These are phyloP conservation scores for Gnetum montanum DNA, from an alignment of 75 land plant genomes.

Conservation along the genomic window DNA sequence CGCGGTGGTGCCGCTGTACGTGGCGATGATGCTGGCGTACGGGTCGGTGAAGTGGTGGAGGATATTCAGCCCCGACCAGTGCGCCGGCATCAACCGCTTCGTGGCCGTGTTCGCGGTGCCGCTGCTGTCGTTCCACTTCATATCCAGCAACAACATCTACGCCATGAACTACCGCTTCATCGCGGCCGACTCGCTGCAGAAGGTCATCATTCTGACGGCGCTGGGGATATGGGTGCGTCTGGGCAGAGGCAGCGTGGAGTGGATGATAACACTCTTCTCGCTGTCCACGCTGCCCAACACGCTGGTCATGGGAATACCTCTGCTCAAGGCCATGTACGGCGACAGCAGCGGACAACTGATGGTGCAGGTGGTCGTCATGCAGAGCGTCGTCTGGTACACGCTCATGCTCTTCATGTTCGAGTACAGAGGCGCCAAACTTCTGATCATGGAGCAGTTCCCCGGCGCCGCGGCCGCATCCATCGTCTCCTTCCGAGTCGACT, in stretches of 20 bases:
- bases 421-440: slow-evolving; percentile 68
- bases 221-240: slow-evolving; percentile 50
- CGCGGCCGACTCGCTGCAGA: slow-evolving; percentile 77
- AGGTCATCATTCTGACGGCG: slow-evolving; percentile 36
- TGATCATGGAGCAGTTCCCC: slow-evolving; percentile 91
- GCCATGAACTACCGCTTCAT: slow-evolving; percentile 77
- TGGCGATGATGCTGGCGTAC: slow-evolving; percentile 92
- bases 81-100: slow-evolving; percentile 93
- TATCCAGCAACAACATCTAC: slow-evolving; percentile 84
- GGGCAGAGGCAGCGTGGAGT: slow-evolving; percentile 59
- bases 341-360: slow-evolving; percentile 47
- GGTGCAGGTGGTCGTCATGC: slow-evolving; percentile 88
- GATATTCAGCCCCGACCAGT: slow-evolving; percentile 78
- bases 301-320: slow-evolving; percentile 92
- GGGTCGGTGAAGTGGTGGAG: slow-evolving; percentile 95
- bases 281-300: slow-evolving; percentile 90
- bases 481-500: slow-evolving; percentile 77
- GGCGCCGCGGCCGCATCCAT: slow-evolving; percentile 72
- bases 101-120: slow-evolving; percentile 96
- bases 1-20: slow-evolving; percentile 90
- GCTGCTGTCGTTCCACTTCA: slow-evolving; percentile 89
- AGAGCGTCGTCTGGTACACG: slow-evolving; percentile 94
- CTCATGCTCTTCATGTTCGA: slow-evolving; percentile 85
- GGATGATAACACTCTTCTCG: slow-evolving; percentile 87
- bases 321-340: slow-evolving; percentile 89